A percentile compares a stretch with the other conserved stretches of the same genome.
Conservation (phyloP, 306 rosid species). For the Chamaecrista fasciculata region DNA sequence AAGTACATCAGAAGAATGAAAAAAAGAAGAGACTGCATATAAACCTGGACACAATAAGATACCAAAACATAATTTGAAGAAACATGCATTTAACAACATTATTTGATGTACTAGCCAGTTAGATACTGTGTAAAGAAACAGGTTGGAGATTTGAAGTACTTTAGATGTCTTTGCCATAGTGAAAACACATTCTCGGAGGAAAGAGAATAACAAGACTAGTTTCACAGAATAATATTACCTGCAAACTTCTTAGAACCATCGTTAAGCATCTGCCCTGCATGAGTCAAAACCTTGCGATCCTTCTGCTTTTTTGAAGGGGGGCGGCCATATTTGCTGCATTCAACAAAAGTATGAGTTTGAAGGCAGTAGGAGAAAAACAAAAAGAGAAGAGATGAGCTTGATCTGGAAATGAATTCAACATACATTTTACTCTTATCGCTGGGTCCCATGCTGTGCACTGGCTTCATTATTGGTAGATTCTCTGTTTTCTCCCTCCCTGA, state of each 20-base stretch:
- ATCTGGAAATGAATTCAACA: constrained; percentile 27
- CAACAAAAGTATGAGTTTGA: constrained; percentile 25
- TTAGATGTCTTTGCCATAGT: not conserved
- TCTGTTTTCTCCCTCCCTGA: constrained; percentile 57
- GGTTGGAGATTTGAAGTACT: not conserved
- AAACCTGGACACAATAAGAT: constrained; percentile 1
- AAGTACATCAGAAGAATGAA: not conserved
- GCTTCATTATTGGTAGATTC: constrained; percentile 47
- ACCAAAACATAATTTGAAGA: constrained; percentile 5
- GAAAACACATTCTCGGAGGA: constrained; percentile 8
- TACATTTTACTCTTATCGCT: constrained; percentile 71
- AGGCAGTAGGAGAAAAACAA: not conserved
- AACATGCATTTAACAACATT: not conserved
- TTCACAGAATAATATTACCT: constrained; percentile 47
- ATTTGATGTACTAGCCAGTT: constrained; percentile 14
- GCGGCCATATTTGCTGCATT: constrained; percentile 73
- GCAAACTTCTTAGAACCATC: constrained; percentile 59
- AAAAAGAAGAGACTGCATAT: constrained; percentile 5
- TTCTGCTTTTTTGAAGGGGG: constrained; percentile 82
- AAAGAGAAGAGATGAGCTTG: constrained; percentile 3
- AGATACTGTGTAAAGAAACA: constrained; percentile 10
- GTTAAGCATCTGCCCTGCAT: constrained; percentile 48
- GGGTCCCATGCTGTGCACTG: constrained; percentile 49
- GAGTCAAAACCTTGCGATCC: constrained; percentile 67
- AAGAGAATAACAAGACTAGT: not conserved